Percentiles rank a stretch among this genome's conserved stretches.
Conservation (phyloP, 768 basidiomycete species). For the Boletus reticulatus region DNA sequence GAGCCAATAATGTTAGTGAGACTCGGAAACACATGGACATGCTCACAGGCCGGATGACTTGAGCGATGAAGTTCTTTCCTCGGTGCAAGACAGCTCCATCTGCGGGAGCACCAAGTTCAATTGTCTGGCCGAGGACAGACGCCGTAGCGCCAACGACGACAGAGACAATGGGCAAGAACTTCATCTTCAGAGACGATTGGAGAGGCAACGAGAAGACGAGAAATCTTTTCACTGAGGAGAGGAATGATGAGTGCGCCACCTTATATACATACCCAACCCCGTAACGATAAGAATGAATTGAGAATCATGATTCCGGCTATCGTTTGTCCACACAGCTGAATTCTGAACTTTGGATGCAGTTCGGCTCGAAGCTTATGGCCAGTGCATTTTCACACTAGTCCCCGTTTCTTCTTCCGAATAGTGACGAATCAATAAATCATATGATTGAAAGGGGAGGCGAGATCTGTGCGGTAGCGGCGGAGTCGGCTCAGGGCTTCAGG, state of each 20-base stretch:
- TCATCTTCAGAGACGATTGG: conserved; percentile 12
- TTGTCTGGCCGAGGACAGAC: conserved; percentile 26
- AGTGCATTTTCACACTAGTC: too few relatives aligned
- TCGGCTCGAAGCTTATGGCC: too few relatives aligned
- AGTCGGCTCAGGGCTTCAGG: too few relatives aligned
- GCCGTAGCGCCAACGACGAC: not conserved
- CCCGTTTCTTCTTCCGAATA: not conserved
- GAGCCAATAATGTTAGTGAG: not conserved
- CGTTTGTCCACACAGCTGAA: not conserved
- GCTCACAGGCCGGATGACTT: conserved; percentile 24
- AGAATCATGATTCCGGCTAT: too few relatives aligned
- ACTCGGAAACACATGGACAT: not conserved
- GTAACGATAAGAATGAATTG: too few relatives aligned
- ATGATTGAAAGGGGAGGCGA: too few relatives aligned
- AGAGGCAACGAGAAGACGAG: not conserved
- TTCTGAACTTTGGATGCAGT: too few relatives aligned
- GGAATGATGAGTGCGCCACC: not conserved
- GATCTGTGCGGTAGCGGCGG: too few relatives aligned
- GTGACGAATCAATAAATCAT: not conserved
- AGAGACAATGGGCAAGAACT: conserved; percentile 1
- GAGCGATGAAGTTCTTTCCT: conserved; percentile 19
- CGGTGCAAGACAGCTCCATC: conserved; percentile 13
- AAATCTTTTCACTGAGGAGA: not conserved
- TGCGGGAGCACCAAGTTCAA: conserved; percentile 22
- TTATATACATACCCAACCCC: conserved; percentile 2